Percentiles rank a stretch among this genome's conserved stretches.
Conservation (phyloP, 345 rosid species). For the Gossypium arboreum region DNA sequence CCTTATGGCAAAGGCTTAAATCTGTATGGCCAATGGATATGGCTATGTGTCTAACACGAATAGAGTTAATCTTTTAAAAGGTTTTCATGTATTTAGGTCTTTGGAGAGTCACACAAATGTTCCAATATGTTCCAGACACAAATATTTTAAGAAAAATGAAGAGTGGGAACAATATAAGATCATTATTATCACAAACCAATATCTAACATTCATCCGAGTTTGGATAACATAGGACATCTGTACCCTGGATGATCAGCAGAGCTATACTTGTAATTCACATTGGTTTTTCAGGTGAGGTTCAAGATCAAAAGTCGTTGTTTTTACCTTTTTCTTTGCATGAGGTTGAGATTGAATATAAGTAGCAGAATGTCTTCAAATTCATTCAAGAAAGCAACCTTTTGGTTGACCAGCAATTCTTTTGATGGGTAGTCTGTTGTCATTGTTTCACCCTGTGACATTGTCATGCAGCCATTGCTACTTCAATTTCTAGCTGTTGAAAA, state of each 20-base stretch:
- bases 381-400: not conserved
- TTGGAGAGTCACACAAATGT: too few relatives aligned
- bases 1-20: too few relatives aligned
- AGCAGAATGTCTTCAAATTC: not conserved
- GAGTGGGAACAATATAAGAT: too few relatives aligned
- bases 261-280: not conserved
- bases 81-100: too few relatives aligned
- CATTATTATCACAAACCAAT: not conserved
- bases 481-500: not conserved
- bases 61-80: too few relatives aligned
- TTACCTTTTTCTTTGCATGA: not conserved
- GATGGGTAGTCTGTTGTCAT: too few relatives aligned
- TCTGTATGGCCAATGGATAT: not conserved
- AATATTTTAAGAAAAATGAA: too few relatives aligned
- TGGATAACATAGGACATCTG: not conserved
- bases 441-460: not conserved
- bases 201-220: not conserved
- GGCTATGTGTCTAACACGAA: not conserved
- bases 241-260: not conserved
- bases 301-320: not conserved
- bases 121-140: too few relatives aligned
- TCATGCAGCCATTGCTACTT: not conserved
- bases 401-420: not conserved
- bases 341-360: not conserved
- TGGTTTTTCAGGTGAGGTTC: not conserved